Evolutionary conservation across 495 filamentous ascomycete genomes (phyloP).

Genomic region (Penicillium roqueforti): DNA sequence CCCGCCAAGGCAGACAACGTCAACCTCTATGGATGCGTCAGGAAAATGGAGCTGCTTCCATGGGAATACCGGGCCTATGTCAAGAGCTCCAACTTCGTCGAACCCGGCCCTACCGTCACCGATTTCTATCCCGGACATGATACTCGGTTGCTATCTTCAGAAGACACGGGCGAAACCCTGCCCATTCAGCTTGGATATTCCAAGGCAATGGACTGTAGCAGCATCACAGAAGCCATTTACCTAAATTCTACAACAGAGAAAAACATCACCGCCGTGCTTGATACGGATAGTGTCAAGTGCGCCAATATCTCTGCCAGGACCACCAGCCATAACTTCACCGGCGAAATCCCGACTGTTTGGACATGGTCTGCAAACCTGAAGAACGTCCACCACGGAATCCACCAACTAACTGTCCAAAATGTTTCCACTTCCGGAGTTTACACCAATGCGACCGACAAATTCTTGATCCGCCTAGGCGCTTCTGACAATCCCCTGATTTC

Average conservation of each 20-base stretch:
- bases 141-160: conserved; percentile 41
- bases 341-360: conserved; percentile 37
- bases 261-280: conserved; percentile 21
- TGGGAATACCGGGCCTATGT: conserved; percentile 61
- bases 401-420: conserved; percentile 43
- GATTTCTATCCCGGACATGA: conserved; percentile 58
- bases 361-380: conserved; percentile 34
- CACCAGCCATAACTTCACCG: conserved; percentile 13
- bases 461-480: conserved; percentile 46
- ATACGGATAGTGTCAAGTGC: conserved; percentile 26
- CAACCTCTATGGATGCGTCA: conserved; percentile 40
- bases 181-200: conserved; percentile 23
- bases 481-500: conserved; percentile 49
- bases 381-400: conserved; percentile 47
- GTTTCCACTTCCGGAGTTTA: conserved; percentile 26
- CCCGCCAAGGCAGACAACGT: conserved; percentile 7
- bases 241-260: conserved; percentile 43
- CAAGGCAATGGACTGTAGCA: conserved; percentile 51
- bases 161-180: conserved; percentile 17
- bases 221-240: conserved; percentile 37
- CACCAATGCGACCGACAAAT: conserved; percentile 43
- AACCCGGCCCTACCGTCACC: conserved; percentile 54
- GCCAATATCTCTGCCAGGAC: conserved; percentile 13
- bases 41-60: conserved; percentile 43
- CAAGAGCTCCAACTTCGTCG: conserved; percentile 36